Conservation (phyloP, 2,329 filamentous ascomycete species). For the Arthroderma sp. region DNA sequence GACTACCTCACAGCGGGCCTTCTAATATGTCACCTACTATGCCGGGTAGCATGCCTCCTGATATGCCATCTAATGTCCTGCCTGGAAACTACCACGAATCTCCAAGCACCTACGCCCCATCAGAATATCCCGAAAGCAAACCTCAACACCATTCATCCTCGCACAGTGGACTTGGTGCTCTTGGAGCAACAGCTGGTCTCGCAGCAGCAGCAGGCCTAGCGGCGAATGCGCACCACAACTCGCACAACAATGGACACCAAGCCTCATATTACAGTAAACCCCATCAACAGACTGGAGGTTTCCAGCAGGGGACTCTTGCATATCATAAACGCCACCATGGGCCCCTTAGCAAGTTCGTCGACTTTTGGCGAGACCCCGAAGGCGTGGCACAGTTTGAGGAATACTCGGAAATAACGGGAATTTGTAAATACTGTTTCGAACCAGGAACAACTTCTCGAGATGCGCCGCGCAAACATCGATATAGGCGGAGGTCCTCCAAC, state of each 20-base stretch:
- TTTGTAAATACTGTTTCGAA: slow-evolving; percentile 55
- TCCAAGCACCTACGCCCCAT: slow-evolving; percentile 15
- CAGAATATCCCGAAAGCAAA: neutral
- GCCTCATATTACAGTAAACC: slow-evolving; percentile 16
- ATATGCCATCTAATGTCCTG: neutral
- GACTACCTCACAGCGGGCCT: neutral
- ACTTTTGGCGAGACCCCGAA: slow-evolving; percentile 52
- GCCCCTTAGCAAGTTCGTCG: slow-evolving; percentile 44
- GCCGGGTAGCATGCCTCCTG: neutral
- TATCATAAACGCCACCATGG: slow-evolving; percentile 44
- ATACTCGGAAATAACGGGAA: slow-evolving; percentile 54
- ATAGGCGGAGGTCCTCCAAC: slow-evolving; percentile 36
- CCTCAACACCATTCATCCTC: slow-evolving; percentile 19
- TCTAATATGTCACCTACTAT: neutral
- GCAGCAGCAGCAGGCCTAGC: slow-evolving; percentile 19
- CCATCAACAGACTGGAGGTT: slow-evolving; percentile 8
- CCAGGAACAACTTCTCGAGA: slow-evolving; percentile 44
- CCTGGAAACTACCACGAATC: neutral
- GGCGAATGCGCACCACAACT: slow-evolving; percentile 27
- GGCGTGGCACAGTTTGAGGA: slow-evolving; percentile 56
- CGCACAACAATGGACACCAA: slow-evolving; percentile 18
- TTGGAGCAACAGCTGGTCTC: slow-evolving; percentile 35
- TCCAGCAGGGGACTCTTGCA: slow-evolving; percentile 31
- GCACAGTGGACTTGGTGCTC: slow-evolving; percentile 35
- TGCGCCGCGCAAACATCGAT: slow-evolving; percentile 50